Base-by-base conservation (phyloP, 2,329 filamentous ascomycete genomes). In the Ophiobolus disseminans region DNA sequence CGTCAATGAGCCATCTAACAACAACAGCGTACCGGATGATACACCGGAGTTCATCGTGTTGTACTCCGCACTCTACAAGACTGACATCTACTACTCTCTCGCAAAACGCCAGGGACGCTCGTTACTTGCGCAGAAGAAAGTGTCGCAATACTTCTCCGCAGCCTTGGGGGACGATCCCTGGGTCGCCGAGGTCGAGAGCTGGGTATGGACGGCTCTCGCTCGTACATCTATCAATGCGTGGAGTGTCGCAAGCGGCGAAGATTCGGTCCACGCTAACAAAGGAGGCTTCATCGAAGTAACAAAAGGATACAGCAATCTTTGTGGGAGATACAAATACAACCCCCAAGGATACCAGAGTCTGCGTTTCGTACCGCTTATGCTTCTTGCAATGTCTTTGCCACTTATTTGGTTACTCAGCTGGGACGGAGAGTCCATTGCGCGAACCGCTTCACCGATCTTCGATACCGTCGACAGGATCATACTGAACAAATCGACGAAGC, bases 241-340 rank as follows among this genome's bases (percentile, higher is more conserved):
- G 41, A 44, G 41, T 44, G 41, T 44, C 23, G 41, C 41, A 17
- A 44, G 41, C 21, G 41, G 41, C 8, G 41, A 44, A 14, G 41
- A 44, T 34, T 44, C 32, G 13, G 20, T 44, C 5, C 41, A 44
- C n/a, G 32, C 19, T 7, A 34, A 23, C 4, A 21, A 21, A 30
- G 41, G 23, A 11, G 41, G 41, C 6, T 44, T 26, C 14, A 21
- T 2, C 2, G 31, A 44, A 22, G 23, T 30, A 7, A 44, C 41
- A 11, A 30, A 37, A 20, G 17, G 10, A 3, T 44, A 44, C 13
- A 23, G 41, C 17, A 37, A 43, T 21, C 32, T 44, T 19, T 44
- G 41, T 30, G 41, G 41, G 4, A 36, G 13, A 21, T 44, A 37
- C 22, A 44, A 37, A 16, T 44, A 44, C 19, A 37, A 36, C 11